These are phyloP conservation scores for Crucihimalaya himalaica DNA, from an alignment of 345 rosid genomes.

Conservation along the genomic window DNA sequence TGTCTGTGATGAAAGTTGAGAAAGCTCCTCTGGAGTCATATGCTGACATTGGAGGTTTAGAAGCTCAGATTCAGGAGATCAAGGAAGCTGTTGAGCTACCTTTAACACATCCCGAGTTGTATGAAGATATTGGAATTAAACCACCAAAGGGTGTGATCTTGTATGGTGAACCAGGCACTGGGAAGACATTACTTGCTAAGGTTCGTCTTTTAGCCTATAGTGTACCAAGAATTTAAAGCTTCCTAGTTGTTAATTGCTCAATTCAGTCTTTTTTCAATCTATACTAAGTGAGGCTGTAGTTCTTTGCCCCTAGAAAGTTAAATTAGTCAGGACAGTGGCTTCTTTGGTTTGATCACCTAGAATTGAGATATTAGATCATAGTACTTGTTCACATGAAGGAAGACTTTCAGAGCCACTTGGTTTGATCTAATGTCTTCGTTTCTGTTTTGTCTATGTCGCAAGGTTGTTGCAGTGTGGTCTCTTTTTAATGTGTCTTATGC, in stretches of 20 bases:
- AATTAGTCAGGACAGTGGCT: neutral
- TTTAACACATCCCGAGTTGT: slow-evolving; percentile 92
- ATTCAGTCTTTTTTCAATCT: neutral
- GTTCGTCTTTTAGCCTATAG: slow-evolving; percentile 39
- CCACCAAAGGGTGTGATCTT: slow-evolving; percentile 98
- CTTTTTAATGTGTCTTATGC: neutral
- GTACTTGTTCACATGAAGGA: neutral
- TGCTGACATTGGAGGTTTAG: slow-evolving; percentile 98
- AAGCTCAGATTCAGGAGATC: slow-evolving; percentile 98
- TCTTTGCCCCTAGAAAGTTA: neutral
- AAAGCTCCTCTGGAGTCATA: slow-evolving; percentile 97
- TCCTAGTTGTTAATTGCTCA: neutral
- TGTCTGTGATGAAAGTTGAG: slow-evolving; percentile 98
- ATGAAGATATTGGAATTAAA: slow-evolving; percentile 97
- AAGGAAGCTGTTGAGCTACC: slow-evolving; percentile 99
- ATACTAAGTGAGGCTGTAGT: neutral
- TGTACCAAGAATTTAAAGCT: neutral
- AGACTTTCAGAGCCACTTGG: neutral
- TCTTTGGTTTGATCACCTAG: neutral
- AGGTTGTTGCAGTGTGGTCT: neutral
- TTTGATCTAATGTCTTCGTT: neutral
- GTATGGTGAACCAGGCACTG: slow-evolving; percentile 99
- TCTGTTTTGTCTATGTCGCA: neutral
- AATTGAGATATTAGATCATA: neutral
- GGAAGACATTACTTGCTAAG: slow-evolving; percentile 97